Evolutionary conservation across 2,329 filamentous ascomycete species (phyloP).

Genomic region (Juglanconis sp.): DNA sequence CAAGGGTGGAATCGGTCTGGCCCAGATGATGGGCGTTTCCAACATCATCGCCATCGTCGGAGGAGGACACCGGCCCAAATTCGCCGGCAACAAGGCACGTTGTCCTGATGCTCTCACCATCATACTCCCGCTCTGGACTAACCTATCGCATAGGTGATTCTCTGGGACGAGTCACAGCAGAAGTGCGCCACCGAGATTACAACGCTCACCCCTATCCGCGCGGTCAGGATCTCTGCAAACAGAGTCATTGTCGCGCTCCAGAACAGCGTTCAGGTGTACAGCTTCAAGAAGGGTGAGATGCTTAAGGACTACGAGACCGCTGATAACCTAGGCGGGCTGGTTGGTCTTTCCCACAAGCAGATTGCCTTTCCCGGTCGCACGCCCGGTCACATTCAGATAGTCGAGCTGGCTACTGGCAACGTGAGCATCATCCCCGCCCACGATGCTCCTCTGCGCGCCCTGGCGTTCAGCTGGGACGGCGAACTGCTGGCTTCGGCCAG

Average conservation of each 20-base stretch:
- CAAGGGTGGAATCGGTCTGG: conserved; percentile 76
- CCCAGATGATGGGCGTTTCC: conserved; percentile 81
- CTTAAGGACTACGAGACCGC: conserved; percentile 79
- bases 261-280: conserved; percentile 78
- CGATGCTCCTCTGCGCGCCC: conserved; percentile 70
- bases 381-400: conserved; percentile 82
- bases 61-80: conserved; percentile 81
- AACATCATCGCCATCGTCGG: conserved; percentile 89
- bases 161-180: conserved; percentile 86
- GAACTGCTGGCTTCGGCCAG: conserved; percentile 85
- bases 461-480: conserved; percentile 77
- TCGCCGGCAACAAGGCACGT: conserved; percentile 76
- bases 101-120: not conserved
- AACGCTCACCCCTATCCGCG: conserved; percentile 74
- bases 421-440: conserved; percentile 95
- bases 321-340: conserved; percentile 78
- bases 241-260: conserved; percentile 78
- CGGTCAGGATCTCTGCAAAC: conserved; percentile 71
- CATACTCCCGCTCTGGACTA: not conserved
- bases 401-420: conserved; percentile 72
- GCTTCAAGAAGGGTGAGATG: conserved; percentile 51
- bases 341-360: conserved; percentile 69
- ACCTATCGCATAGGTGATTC: conserved; percentile 56
- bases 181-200: conserved; percentile 73
- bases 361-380: conserved; percentile 87